Base-by-base conservation (phyloP, 1,284 basidiomycete genomes). In the Inonotus obliquus region DNA sequence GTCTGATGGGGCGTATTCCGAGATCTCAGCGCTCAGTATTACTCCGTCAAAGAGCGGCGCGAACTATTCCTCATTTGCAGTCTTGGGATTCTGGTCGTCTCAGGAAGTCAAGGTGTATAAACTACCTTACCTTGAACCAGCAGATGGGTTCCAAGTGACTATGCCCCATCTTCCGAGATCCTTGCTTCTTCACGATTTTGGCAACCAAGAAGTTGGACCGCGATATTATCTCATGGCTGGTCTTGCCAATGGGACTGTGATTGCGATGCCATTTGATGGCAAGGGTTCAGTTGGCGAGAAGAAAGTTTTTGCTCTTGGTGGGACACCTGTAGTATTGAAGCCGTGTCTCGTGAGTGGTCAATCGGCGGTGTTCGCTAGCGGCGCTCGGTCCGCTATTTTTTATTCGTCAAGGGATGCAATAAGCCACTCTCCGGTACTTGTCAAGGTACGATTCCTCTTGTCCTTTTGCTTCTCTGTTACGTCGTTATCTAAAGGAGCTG, bases 161-260 rank as follows among this genome's bases (percentile, higher is more conserved):
- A 76, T 86, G 53, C 79, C 81, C 32, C 79, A 84, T 13, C 78
- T 91, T 35, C 85, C 90, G 4, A 82, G 87, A 10, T 92, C 90
- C 2, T 68, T 94, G 19, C 72, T 91, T n/a, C 71, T 93, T 52
- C 79, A 84, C 68, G 83, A 84, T 63, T 92, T 94, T 69, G 80
- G 78, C 11, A 17, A 75, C 76, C 60, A 74, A 71, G 45, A 58
- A 70, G 13, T 73, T 80, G 52, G 71, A 66, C 63, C 74, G 47
- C 35, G 75, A 59, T 77, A 83, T 0, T 82, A 87, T 65, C 77
- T 98, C 4, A 76, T 98, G 21, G 84, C 86, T 9, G 95, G 94
- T 0, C 76, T 96, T 4, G 84, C 83, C 4, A 86, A 97, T 71
- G 96, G 96, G 1, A 83, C 84, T 2, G 78, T 96, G n/a, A 79